Evolutionary conservation across 1,284 basidiomycete genomes (phyloP), one percentile per base, ranked within the genome.

Genomic region (Pseudozyma sp.): DNA sequence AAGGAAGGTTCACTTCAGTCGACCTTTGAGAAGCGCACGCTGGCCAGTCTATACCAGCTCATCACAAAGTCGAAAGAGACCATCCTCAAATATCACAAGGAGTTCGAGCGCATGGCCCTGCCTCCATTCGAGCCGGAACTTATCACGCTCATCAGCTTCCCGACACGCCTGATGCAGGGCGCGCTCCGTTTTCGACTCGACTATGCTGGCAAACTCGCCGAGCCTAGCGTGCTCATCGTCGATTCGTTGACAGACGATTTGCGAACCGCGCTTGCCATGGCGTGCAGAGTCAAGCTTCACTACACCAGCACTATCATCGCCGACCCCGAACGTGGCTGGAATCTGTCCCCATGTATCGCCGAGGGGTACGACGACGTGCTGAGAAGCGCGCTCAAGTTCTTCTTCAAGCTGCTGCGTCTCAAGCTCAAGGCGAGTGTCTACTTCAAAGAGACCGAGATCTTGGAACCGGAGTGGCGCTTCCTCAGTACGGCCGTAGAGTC

Each of bases 171-270:
- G 50, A 93, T 95, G 31, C 92, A 97, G 82, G 95, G 95, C 52
- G 91, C 92, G 46, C 88, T 99, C 59, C 92, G 91, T 53, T 90
- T 96, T 31, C 92, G 94, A 42, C 88, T 99, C 34, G 92, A 94
- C 68, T 97, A 96, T 68, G 93, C 94, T 5, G 89, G 91, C 81
- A 94, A 94, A 80, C 88, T 99, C 66, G 67, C 74, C 14, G 93
- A 97, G 72, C 94, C 94, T 29, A 90, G 94, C 80, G 88, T 93
- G 56, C 72, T 85, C 37, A 93, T 97, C 66, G 92, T 99, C 75
- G 94, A 99, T 85, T 95, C 98, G 84, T 92, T 97, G 87, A 92
- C 92, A 16, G 94, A 96, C 79, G 95, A 97, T 83, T 88, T 99
- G 72, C 92, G 96, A 79, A 89, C 96, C 55, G 93, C 92, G 74